phyloP scores from a whole-genome alignment of 73 alveolate genomes.

The Blepharisma japonicum region DNA sequence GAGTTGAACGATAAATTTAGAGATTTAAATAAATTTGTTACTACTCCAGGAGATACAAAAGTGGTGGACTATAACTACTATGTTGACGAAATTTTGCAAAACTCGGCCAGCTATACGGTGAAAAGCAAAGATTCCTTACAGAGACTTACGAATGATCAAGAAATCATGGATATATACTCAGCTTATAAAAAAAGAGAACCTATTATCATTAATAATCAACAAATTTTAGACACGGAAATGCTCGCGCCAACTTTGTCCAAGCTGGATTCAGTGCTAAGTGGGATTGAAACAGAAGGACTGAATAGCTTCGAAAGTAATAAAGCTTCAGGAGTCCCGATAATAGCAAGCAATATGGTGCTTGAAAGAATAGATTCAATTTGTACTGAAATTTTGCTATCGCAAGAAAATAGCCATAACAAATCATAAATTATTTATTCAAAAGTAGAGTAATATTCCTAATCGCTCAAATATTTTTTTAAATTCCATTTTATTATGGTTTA shows the following conservation, averaged over 20 bases:
- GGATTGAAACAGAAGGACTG: not conserved
- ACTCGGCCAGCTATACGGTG: not conserved
- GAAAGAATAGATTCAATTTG: no score
- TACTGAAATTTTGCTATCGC: no score
- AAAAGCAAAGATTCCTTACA: not conserved
- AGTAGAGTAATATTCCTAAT: no score
- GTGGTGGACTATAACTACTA: constrained; percentile 18
- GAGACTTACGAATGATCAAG: not conserved
- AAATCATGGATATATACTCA: not conserved
- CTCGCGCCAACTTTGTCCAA: no score
- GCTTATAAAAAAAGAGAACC: not conserved
- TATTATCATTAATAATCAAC: not conserved
- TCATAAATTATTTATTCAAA: no score
- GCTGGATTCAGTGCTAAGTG: constrained; percentile 8
- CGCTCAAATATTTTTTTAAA: no score
- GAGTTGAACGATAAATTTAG: constrained; percentile 12
- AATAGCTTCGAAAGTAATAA: no score
- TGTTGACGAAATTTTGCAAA: constrained; percentile 10
- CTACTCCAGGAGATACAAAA: constrained; percentile 9
- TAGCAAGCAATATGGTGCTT: no score
- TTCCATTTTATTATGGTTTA: no score
- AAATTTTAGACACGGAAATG: no score
- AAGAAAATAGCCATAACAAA: no score
- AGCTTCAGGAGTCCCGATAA: no score
- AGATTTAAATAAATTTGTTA: constrained; percentile 3